A percentile compares a stretch with the other conserved stretches of the same genome.
These are phyloP conservation scores for Arabidopsis thaliana DNA, from an alignment of 345 rosid species.

Conservation along the genomic window DNA sequence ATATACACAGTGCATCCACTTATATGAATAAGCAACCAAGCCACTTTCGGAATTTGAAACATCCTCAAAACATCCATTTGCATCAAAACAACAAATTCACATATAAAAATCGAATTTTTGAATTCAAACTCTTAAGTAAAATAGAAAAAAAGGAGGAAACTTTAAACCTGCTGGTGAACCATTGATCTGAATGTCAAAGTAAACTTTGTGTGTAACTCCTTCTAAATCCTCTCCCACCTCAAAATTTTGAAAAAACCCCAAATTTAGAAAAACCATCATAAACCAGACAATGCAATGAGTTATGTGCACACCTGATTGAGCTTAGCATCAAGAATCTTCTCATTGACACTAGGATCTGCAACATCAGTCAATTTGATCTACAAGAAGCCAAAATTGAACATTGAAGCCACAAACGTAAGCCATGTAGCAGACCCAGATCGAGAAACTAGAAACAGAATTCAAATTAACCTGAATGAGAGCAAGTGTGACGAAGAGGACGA, in stretches of 20 bases:
- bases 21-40: constrained; percentile 4
- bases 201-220: constrained; percentile 82
- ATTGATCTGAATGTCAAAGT: constrained; percentile 83
- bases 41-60: background rate
- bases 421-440: constrained; percentile 1
- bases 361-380: constrained; percentile 66
- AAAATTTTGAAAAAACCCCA: constrained; percentile 11
- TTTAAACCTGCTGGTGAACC: constrained; percentile 75
- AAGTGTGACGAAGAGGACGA: constrained; percentile 67
- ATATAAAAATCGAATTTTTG: background rate
- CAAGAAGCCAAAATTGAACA: constrained; percentile 6
- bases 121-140: background rate
- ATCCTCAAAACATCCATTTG: background rate
- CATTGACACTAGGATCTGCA: constrained; percentile 48
- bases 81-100: constrained; percentile 6
- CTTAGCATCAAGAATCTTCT: constrained; percentile 40
- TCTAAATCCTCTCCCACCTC: constrained; percentile 64
- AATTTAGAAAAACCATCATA: constrained; percentile 21
- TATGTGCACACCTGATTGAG: constrained; percentile 45
- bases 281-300: background rate
- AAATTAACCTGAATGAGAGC: constrained; percentile 70
- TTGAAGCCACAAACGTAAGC: background rate
- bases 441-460: background rate
- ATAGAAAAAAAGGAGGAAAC: constrained; percentile 12
- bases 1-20: constrained; percentile 1